Evolutionary conservation across 2,329 filamentous ascomycete genomes (phyloP).

Genomic region (Cladosporium velox): DNA sequence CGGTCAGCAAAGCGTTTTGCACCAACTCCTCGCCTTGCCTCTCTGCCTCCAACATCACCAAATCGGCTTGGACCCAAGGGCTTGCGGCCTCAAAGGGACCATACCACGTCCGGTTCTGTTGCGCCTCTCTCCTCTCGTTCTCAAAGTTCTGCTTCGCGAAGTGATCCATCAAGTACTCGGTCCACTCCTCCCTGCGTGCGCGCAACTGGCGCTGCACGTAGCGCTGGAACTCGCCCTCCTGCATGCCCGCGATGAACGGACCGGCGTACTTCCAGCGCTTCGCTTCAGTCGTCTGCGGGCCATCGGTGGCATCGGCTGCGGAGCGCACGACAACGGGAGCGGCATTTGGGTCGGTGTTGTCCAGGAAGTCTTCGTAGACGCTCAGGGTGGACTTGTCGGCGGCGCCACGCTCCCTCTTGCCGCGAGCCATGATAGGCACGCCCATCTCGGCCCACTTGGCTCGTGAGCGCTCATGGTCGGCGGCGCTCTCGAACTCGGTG

Average conservation of each 20-base stretch:
- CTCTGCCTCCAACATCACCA: conserved; percentile 9
- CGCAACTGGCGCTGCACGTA: conserved; percentile 52
- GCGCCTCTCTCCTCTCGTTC: conserved; percentile 24
- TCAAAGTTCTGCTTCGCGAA: conserved; percentile 26
- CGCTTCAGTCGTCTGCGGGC: conserved; percentile 21
- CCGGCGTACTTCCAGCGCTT: conserved; percentile 60
- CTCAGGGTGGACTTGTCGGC: conserved; percentile 27
- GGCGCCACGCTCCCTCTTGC: conserved; percentile 26
- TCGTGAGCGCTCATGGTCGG: conserved; percentile 77
- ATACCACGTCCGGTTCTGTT: conserved; percentile 26
- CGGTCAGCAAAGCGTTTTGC: not conserved
- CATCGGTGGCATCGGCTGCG: conserved; percentile 24
- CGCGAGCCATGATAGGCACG: conserved; percentile 63
- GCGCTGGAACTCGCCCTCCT: conserved; percentile 55
- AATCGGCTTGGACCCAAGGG: conserved; percentile 6
- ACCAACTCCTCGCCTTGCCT: conserved; percentile 12
- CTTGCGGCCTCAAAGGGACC: conserved; percentile 19
- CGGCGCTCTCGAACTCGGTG: conserved; percentile 82
- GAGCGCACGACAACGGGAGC: conserved; percentile 25
- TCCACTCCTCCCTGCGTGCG: conserved; percentile 37
- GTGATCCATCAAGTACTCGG: conserved; percentile 31
- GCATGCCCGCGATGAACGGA: conserved; percentile 60
- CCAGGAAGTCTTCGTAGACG: conserved; percentile 46
- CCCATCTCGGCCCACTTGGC: conserved; percentile 84
- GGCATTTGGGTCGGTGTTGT: conserved; percentile 44